Conservation (phyloP, 2,329 filamentous ascomycete genomes). For the Tolypocladium ophioglossoides region DNA sequence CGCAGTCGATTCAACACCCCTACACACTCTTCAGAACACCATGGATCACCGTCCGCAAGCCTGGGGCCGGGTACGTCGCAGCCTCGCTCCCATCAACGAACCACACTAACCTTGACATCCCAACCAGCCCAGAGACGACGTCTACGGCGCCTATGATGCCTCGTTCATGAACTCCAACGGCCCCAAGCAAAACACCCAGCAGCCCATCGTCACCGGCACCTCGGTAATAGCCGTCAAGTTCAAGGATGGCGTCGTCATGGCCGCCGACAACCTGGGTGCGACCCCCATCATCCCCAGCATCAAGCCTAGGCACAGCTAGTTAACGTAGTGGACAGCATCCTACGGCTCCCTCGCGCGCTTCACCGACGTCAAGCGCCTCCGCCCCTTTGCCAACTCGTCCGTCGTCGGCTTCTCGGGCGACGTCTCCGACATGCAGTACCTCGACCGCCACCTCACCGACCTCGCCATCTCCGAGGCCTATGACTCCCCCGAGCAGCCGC, state of each 20-base stretch:
- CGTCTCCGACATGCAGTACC: constrained; percentile 98
- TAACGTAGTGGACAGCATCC: constrained; percentile 52
- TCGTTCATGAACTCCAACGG: constrained; percentile 65
- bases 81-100: neutral
- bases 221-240: constrained; percentile 94
- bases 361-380: constrained; percentile 91
- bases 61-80: constrained; percentile 56
- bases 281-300: neutral
- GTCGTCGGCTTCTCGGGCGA: constrained; percentile 94
- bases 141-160: constrained; percentile 88
- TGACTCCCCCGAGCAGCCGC: constrained; percentile 29
- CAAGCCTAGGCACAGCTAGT: neutral
- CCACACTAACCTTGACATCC: constrained; percentile 6
- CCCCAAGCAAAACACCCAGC: constrained; percentile 81
- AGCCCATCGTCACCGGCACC: constrained; percentile 89
- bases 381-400: constrained; percentile 72
- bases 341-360: constrained; percentile 96
- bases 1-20: neutral
- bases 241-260: constrained; percentile 91
- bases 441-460: constrained; percentile 80
- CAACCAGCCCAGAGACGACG: constrained; percentile 81
- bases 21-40: constrained; percentile 1
- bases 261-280: constrained; percentile 89
- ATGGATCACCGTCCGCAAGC: constrained; percentile 67
- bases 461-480: constrained; percentile 88